Evolutionary conservation across 495 filamentous ascomycete genomes (phyloP).

Genomic region (Lophium mytilinum): DNA sequence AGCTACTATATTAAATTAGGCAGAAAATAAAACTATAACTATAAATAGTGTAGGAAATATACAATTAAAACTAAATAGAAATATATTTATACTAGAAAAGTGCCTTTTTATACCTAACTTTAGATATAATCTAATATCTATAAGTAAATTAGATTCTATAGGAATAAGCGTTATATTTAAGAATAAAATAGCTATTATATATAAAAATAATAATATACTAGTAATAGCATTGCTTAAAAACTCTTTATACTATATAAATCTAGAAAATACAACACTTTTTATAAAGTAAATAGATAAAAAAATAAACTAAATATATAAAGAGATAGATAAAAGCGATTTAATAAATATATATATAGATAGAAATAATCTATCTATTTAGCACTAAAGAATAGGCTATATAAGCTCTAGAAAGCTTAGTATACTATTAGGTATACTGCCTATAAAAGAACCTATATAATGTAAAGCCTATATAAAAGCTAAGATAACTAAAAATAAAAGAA

Average conservation of each 20-base stretch:
- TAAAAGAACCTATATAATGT: background rate
- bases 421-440: background rate
- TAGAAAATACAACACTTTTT: background rate
- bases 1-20: background rate
- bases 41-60: background rate
- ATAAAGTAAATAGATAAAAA: background rate
- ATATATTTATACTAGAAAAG: background rate
- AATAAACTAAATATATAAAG: too few relatives aligned
- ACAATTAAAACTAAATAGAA: background rate
- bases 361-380: background rate
- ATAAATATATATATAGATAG: background rate
- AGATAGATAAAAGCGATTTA: background rate
- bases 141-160: background rate
- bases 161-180: background rate
- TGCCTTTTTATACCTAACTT: background rate
- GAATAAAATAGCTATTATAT: background rate
- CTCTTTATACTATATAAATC: background rate
- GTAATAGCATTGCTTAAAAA: background rate
- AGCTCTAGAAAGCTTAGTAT: background rate
- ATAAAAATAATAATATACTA: background rate
- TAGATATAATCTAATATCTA: background rate
- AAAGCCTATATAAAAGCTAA: background rate
- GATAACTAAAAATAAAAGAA: background rate
- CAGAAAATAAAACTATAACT: background rate
- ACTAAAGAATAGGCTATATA: background rate